Base-by-base conservation (phyloP, 2,329 filamentous ascomycete species). In the Zelopaecilomyces penicillatus region DNA sequence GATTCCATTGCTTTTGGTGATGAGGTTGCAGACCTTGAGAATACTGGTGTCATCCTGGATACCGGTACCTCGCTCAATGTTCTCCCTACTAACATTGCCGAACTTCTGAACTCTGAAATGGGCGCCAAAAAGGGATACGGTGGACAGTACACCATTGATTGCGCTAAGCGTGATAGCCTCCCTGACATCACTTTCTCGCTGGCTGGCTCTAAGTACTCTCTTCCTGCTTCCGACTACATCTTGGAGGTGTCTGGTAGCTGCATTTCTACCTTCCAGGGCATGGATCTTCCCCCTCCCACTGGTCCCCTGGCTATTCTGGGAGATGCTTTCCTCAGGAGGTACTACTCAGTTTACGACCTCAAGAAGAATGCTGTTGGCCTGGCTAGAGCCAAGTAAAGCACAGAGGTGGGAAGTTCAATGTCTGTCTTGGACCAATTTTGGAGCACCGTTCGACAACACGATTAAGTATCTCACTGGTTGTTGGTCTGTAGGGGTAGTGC, bases 41-140 rank as follows among this genome's bases (percentile, higher is more conserved):
- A 87, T 75, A 96, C 89, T 47, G 94, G 93, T 71, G 87, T 89
- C 58, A 96, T 98, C 54, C 86, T 98, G 50, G 93, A 98, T 76
- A 98, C 93, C 45, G 93, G 93, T 60, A 98, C 93, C 63, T 98
- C 94, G 39, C 82, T 98, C 65, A 96, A 96, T 69, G 89, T 91
- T 57, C 85, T 98, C 46, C 93, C 93, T 58, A 85, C 80, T 57
- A 84, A 87, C 60, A 79, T 97, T 55, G 91, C 93, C 47, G 93
- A 97, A 74, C 85, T 98, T 53, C 76, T 98, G 71, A 98, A 98
- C 80, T 84, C 86, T 70, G 84, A 96, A 74, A 96, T 98, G 52
- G 93, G 93, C 52, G 93, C 93, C 55, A 96, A 94, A 82, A 98
- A 97, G 82, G 80, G 85, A 50, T 98, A 83, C 74, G 95, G 91